Conservation (phyloP, 306 rosid genomes). For the Cyamopsis tetragonoloba region DNA sequence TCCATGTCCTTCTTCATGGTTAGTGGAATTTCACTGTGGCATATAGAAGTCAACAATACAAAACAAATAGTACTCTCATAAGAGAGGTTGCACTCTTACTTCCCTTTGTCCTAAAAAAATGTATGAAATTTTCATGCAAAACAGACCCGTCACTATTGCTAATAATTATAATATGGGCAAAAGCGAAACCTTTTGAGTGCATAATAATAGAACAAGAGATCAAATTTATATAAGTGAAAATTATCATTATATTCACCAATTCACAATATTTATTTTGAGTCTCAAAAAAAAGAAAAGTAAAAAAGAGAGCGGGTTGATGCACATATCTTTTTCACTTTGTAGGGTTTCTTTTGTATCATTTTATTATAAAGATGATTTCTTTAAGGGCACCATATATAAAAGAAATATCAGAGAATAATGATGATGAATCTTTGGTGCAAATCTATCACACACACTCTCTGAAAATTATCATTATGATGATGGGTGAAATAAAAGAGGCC, state of each 20-base stretch:
- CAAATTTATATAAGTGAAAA: constrained; percentile 33
- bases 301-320: constrained; percentile 7
- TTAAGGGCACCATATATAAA: constrained; percentile 34
- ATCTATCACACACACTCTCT: constrained; percentile 44
- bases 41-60: constrained; percentile 70
- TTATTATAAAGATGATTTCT: constrained; percentile 16
- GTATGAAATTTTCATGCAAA: constrained; percentile 40
- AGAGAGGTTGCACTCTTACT: neutral
- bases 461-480: constrained; percentile 70
- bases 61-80: too few species aligned
- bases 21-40: constrained; percentile 70
- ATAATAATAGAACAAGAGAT: constrained; percentile 44
- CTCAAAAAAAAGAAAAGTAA: constrained; percentile 21
- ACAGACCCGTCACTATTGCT: constrained; percentile 16
- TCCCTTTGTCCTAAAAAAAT: constrained; percentile 10
- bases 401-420: constrained; percentile 60
- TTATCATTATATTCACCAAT: constrained; percentile 39
- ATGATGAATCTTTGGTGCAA: constrained; percentile 85
- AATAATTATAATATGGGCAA: constrained; percentile 31
- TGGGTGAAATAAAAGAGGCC: constrained; percentile 46
- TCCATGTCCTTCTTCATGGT: constrained; percentile 39
- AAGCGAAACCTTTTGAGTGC: constrained; percentile 50
- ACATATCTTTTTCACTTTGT: constrained; percentile 38
- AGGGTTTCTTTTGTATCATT: constrained; percentile 45
- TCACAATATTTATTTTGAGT: constrained; percentile 38